Evolutionary conservation across 371 early-diverging fungal genomes (phyloP).

Genomic region (Mortierella sp.): DNA sequence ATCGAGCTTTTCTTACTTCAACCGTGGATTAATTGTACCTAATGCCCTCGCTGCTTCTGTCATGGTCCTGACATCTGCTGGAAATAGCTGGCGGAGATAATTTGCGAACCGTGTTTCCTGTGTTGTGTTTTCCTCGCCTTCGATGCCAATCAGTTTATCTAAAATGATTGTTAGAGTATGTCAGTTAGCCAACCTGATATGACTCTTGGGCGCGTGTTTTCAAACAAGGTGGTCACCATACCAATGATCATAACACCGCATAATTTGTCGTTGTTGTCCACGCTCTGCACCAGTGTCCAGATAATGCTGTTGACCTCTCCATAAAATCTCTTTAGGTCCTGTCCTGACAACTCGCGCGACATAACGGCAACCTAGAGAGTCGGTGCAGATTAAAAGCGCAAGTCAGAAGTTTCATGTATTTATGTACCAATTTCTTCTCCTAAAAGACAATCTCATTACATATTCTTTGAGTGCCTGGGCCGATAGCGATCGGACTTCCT

Average conservation of each 20-base stretch:
- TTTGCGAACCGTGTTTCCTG: constrained; percentile 86
- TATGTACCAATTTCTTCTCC: neutral
- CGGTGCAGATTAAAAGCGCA: no score
- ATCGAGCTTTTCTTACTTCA: no score
- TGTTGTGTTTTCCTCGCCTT: constrained; percentile 88
- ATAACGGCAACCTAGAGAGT: constrained; percentile 48
- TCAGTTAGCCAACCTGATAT: no score
- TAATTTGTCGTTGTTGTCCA: constrained; percentile 69
- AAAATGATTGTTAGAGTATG: no score
- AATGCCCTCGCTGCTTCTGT: constrained; percentile 85
- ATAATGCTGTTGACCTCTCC: constrained; percentile 73
- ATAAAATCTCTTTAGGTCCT: constrained; percentile 50
- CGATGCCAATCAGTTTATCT: constrained; percentile 90
- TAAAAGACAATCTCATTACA: neutral
- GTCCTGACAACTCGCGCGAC: constrained; percentile 51
- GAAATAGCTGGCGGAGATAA: constrained; percentile 86
- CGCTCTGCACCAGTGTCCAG: constrained; percentile 71
- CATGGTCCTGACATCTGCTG: constrained; percentile 89
- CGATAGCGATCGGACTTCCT: constrained; percentile 40
- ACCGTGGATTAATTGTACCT: constrained; percentile 63
- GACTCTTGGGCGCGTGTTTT: no score
- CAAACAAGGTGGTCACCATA: no score
- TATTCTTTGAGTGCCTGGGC: constrained; percentile 50
- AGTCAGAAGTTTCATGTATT: no score
- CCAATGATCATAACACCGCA: constrained; percentile 77